Evolutionary conservation across 495 filamentous ascomycete genomes (phyloP).

Genomic region (Aspergillus funiculosus): DNA sequence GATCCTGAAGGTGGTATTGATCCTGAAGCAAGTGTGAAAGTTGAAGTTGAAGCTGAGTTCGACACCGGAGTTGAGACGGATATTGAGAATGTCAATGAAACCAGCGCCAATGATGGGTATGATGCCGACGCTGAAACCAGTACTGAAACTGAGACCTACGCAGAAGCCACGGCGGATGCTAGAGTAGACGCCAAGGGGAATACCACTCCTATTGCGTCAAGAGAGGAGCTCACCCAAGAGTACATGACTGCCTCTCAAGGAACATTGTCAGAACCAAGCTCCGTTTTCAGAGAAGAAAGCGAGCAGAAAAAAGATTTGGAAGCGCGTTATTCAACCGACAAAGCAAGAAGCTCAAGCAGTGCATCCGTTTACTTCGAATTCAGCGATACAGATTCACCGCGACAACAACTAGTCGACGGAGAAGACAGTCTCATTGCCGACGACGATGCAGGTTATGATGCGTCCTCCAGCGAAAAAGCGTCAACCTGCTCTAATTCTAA

Average conservation of each 20-base stretch:
- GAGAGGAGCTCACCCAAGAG: not conserved
- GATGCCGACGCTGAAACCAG: not conserved
- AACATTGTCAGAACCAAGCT: not conserved
- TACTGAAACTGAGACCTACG: not conserved
- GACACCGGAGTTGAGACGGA: not conserved
- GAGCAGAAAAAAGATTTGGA: not conserved
- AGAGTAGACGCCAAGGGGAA: not conserved
- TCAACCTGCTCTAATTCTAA: not conserved
- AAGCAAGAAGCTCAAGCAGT: not conserved
- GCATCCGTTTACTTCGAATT: constrained; percentile 13
- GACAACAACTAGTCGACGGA: not conserved
- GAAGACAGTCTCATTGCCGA: not conserved
- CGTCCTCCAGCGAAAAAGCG: not conserved
- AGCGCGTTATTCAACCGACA: not conserved
- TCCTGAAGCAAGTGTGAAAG: not conserved
- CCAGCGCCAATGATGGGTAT: too few species aligned
- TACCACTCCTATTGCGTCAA: not conserved
- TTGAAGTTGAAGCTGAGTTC: constrained; percentile 1
- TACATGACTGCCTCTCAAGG: not conserved
- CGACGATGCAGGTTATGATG: not conserved
- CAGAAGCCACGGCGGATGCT: not conserved
- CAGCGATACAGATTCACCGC: not conserved
- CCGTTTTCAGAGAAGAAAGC: not conserved
- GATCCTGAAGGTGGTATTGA: not conserved
- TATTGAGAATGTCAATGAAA: not conserved